Percentiles rank a stretch among this genome's conserved stretches.
Conservation (phyloP, 345 rosid species). For the Hibiscus tridactylites region DNA sequence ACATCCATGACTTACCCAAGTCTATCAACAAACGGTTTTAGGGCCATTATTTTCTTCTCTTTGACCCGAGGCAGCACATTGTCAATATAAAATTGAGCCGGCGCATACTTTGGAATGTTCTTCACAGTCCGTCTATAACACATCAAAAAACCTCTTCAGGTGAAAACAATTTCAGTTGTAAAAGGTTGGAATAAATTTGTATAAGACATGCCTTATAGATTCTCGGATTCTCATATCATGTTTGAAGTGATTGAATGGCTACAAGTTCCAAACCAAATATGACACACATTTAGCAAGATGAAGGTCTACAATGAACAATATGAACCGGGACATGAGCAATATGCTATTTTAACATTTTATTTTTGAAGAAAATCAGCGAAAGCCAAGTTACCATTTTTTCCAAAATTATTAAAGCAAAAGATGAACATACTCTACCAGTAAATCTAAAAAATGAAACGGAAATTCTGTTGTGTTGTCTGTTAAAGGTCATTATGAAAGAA, state of each 20-base stretch:
- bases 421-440: not conserved
- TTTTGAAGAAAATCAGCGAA: not conserved
- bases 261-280: not conserved
- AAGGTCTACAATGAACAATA: not conserved
- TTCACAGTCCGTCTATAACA: constrained; percentile 85
- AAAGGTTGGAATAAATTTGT: constrained; percentile 1
- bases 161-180: constrained; percentile 13
- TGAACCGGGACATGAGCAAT: not conserved
- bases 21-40: constrained; percentile 98
- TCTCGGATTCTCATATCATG: not conserved
- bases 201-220: not conserved
- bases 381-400: not conserved
- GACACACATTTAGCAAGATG: not conserved
- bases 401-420: not conserved
- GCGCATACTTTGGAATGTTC: constrained; percentile 98
- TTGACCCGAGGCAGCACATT: constrained; percentile 94
- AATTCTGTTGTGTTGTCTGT: not conserved
- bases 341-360: not conserved
- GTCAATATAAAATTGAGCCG: constrained; percentile 93
- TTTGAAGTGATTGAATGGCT: not conserved
- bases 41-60: constrained; percentile 98
- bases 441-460: not conserved
- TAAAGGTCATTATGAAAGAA: not conserved
- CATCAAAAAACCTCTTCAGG: constrained; percentile 1
- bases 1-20: constrained; percentile 62